Evolutionary conservation across 768 basidiomycete genomes (phyloP).

Genomic region (Epithele typhae): DNA sequence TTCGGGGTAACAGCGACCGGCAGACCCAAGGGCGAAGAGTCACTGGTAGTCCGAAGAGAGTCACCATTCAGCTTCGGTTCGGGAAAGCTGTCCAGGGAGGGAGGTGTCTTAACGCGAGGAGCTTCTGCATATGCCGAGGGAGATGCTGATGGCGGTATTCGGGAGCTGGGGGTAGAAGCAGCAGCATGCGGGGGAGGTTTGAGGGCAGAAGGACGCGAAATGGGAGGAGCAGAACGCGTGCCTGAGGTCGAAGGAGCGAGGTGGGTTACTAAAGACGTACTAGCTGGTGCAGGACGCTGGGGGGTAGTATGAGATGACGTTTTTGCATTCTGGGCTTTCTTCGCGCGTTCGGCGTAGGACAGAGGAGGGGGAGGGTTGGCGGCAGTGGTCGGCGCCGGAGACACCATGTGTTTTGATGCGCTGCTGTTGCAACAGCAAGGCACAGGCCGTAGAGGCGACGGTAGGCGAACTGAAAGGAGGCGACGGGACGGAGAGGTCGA

Average conservation of each 20-base stretch:
- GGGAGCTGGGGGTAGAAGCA: not conserved
- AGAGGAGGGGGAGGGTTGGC: constrained; percentile 36
- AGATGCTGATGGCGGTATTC: constrained; percentile 1
- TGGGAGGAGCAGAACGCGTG: constrained; percentile 3
- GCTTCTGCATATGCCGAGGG: constrained; percentile 10
- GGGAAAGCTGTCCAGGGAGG: not conserved
- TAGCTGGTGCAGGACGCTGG: constrained; percentile 1
- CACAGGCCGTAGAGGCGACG: not conserved
- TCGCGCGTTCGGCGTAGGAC: constrained; percentile 46
- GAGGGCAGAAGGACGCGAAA: constrained; percentile 7
- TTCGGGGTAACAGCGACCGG: constrained; percentile 20
- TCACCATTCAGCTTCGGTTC: constrained; percentile 15
- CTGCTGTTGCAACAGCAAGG: not conserved
- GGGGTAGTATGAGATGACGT: constrained; percentile 1
- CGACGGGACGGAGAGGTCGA: not conserved
- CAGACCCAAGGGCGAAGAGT: constrained; percentile 9
- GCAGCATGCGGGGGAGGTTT: not conserved
- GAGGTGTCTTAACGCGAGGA: constrained; percentile 1
- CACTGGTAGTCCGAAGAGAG: not conserved
- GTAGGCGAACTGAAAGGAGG: not conserved
- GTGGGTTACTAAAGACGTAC: constrained; percentile 2
- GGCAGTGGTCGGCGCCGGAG: constrained; percentile 23
- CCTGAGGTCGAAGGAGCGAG: constrained; percentile 6
- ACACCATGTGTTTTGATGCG: constrained; percentile 23
- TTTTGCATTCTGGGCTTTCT: constrained; percentile 30